These are phyloP conservation scores for Cyberlindnera mississippiensis DNA, from an alignment of 805 yeast species.

Conservation along the genomic window DNA sequence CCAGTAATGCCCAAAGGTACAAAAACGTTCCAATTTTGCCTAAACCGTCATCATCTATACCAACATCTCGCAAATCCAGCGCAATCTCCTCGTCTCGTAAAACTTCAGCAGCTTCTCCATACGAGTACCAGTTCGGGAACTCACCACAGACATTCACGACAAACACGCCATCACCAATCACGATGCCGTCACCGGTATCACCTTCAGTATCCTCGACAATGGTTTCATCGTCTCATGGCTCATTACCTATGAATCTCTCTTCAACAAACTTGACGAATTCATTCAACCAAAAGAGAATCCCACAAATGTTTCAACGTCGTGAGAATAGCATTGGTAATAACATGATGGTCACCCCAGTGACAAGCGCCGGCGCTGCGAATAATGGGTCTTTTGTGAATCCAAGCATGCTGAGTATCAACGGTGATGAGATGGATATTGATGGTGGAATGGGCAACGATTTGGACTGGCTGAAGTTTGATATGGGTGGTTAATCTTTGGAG, in stretches of 20 bases:
- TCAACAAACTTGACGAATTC: slow-evolving; percentile 25
- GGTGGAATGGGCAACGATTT: slow-evolving; percentile 22
- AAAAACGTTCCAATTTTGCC: slow-evolving; percentile 29
- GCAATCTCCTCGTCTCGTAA: slow-evolving; percentile 4
- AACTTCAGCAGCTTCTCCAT: slow-evolving; percentile 18
- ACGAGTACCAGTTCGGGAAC: slow-evolving; percentile 13
- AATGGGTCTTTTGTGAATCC: slow-evolving; percentile 13
- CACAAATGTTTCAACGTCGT: slow-evolving; percentile 23
- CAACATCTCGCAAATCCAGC: slow-evolving; percentile 9
- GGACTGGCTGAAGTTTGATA: slow-evolving; percentile 30
- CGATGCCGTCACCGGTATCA: slow-evolving; percentile 27
- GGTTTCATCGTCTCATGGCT: slow-evolving; percentile 12
- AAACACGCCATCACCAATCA: slow-evolving; percentile 25
- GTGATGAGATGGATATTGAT: slow-evolving; percentile 18
- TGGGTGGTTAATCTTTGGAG: slow-evolving; percentile 8
- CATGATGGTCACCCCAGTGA: not conserved
- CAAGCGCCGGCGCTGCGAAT: not conserved
- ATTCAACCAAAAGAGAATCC: slow-evolving; percentile 28
- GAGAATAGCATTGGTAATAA: slow-evolving; percentile 7
- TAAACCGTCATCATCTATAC: slow-evolving; percentile 21
- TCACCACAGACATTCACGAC: slow-evolving; percentile 20
- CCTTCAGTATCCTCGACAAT: slow-evolving; percentile 16
- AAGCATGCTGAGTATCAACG: slow-evolving; percentile 13
- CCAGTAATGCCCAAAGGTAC: slow-evolving; percentile 11
- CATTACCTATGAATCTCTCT: slow-evolving; percentile 19